These are phyloP conservation scores for Golubevia pallescens DNA, from an alignment of 1,284 basidiomycete genomes.

Conservation along the genomic window DNA sequence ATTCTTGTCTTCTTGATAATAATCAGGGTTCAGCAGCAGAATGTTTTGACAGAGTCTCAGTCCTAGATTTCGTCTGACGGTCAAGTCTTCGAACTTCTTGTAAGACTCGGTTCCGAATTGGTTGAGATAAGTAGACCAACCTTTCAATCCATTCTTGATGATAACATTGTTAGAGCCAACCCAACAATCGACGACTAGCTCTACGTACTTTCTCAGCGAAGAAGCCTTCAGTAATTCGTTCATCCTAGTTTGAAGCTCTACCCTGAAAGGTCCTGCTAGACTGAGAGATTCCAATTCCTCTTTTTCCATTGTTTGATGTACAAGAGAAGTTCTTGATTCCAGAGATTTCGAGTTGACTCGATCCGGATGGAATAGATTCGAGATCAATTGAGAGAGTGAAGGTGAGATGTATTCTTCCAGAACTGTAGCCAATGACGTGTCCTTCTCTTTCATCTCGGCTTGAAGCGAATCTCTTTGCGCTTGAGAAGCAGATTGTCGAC, in stretches of 20 bases:
- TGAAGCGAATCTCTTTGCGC: slow-evolving; percentile 67
- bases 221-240: slow-evolving; percentile 49
- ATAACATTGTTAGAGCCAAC: slow-evolving; percentile 75
- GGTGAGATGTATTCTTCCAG: slow-evolving; percentile 71
- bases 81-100: slow-evolving; percentile 70
- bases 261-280: neutral
- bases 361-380: slow-evolving; percentile 67
- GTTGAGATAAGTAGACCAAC: slow-evolving; percentile 74
- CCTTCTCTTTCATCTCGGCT: slow-evolving; percentile 27
- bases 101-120: slow-evolving; percentile 71
- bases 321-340: slow-evolving; percentile 22
- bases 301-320: neutral
- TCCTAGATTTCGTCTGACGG: slow-evolving; percentile 72
- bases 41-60: slow-evolving; percentile 75
- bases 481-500: slow-evolving; percentile 56
- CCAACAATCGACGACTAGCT: slow-evolving; percentile 78
- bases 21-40: slow-evolving; percentile 72
- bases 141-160: slow-evolving; percentile 72
- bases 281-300: slow-evolving; percentile 1
- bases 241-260: slow-evolving; percentile 33
- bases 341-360: slow-evolving; percentile 14
- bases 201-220: slow-evolving; percentile 62
- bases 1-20: slow-evolving; percentile 15
- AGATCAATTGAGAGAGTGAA: slow-evolving; percentile 72
- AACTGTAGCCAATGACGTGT: slow-evolving; percentile 67